Evolutionary conservation across 176 grass and related monocot genomes (phyloP).

Genomic region (Musa itinerans): DNA sequence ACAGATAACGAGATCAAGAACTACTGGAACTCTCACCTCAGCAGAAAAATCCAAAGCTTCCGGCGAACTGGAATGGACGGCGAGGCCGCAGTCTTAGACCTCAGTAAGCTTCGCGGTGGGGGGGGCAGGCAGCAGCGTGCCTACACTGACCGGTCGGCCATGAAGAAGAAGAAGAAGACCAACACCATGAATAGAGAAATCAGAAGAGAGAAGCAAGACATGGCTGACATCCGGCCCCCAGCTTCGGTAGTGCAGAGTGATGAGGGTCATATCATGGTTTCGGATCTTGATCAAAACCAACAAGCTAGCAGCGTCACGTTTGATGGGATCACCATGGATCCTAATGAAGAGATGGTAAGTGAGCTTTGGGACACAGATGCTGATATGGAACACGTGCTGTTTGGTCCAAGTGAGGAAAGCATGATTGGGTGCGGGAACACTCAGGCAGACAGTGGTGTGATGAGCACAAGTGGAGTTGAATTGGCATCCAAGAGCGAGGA

Average conservation of each 20-base stretch:
- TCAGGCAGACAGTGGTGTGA: background rate
- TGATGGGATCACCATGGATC: slow-evolving; percentile 26
- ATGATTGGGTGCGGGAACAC: background rate
- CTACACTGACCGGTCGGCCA: slow-evolving; percentile 25
- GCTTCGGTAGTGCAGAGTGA: slow-evolving; percentile 30
- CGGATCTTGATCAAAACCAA: slow-evolving; percentile 39
- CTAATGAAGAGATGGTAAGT: slow-evolving; percentile 15
- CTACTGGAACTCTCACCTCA: slow-evolving; percentile 97
- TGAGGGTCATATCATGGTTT: slow-evolving; percentile 31
- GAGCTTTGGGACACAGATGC: background rate
- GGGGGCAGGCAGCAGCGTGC: slow-evolving; percentile 29
- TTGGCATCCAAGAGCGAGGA: background rate
- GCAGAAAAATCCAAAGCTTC: slow-evolving; percentile 56
- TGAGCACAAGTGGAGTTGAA: background rate
- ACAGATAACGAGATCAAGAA: slow-evolving; percentile 99
- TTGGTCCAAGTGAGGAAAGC: background rate
- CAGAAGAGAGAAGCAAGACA: slow-evolving; percentile 1
- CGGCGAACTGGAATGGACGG: slow-evolving; percentile 14
- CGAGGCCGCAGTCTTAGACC: slow-evolving; percentile 19
- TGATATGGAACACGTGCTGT: background rate
- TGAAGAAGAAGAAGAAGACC: slow-evolving; percentile 8
- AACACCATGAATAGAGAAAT: background rate
- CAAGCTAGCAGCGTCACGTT: background rate
- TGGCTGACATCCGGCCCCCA: slow-evolving; percentile 12
- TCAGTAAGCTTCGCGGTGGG: slow-evolving; percentile 19